A percentile compares a stretch with the other conserved stretches of the same genome.
These are phyloP conservation scores for Aspergillus jensenii DNA, from an alignment of 2,329 filamentous ascomycete species.

Conservation along the genomic window DNA sequence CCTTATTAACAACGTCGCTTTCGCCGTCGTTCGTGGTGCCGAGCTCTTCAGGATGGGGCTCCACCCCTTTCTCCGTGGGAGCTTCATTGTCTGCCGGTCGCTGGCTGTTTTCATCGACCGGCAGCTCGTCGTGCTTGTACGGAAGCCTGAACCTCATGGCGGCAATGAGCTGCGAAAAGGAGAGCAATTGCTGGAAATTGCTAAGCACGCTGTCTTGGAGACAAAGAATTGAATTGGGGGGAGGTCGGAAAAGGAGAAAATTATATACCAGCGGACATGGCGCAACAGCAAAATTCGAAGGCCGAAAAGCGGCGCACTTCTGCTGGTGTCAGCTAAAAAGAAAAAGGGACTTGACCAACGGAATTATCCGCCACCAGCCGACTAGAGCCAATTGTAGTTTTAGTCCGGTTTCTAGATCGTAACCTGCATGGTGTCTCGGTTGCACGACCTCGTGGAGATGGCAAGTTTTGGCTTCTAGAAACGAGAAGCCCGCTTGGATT, in stretches of 20 bases:
- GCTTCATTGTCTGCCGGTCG: constrained; percentile 3
- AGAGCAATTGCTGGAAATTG: background rate
- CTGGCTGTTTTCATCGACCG: constrained; percentile 1
- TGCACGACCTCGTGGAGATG: too few relatives aligned
- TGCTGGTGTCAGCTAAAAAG: background rate
- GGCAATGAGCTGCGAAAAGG: too few relatives aligned
- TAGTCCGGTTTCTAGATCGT: background rate
- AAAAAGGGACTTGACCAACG: background rate
- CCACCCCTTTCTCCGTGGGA: background rate
- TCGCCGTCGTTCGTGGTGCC: background rate
- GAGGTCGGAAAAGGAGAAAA: background rate
- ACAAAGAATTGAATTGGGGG: background rate
- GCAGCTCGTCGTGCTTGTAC: constrained; percentile 2
- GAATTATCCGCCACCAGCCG: background rate
- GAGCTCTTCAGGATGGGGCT: background rate
- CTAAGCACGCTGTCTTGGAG: background rate
- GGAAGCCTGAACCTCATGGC: constrained; percentile 8
- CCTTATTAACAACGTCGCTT: constrained; percentile 12
- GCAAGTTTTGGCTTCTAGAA: background rate
- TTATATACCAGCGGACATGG: background rate
- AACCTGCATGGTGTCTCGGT: too few relatives aligned
- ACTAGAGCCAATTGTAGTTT: background rate
- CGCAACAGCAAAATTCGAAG: background rate
- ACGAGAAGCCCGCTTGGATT: too few relatives aligned
- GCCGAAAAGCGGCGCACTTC: background rate